Evolutionary conservation across 2,329 filamentous ascomycete species (phyloP), one percentile per base, ranked within the genome.

Genomic region (Aspergillus sp.): DNA sequence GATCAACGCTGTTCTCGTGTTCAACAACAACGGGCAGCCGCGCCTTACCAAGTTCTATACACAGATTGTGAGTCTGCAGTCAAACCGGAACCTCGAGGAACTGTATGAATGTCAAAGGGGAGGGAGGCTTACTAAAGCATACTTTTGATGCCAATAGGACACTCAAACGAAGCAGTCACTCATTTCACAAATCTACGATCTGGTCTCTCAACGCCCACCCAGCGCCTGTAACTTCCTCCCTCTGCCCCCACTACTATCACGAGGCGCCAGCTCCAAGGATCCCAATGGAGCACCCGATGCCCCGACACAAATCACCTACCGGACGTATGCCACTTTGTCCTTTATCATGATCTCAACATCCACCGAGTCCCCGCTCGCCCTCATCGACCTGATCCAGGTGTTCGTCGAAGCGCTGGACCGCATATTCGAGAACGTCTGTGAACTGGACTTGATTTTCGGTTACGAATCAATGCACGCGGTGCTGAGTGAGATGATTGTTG

Each of bases 1-100:
- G 93, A 97, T 98, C 69, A 98, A 95, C 76, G 93, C 94, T 29
- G 91, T 98, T 49, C 78, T 98, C 54, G 91, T 98, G 66, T 98
- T 98, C 77, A 98, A 98, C 64, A 95, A 95, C 74, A 89, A 91
- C 59, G 93, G 93, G 52, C 91, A 98, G 70, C 91, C 93, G 32
- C 86, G 93, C 44, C 79, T 98, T 66, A 97, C 91, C 58, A 97
- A 97, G 62, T 98, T 98, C 76, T 98, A 98, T 68, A 96, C 91
- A 2, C 91, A 97, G 66, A 82, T 98, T 54, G 91, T 95, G 70
- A 48, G 71, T 60, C 42, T 27, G 5, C 30, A 10, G 26, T 10
- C 11, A 34, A 5, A 26, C 9, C 29, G 35, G 7, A 12, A 13
- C 33, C 33, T 33, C 26, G 27, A 27, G 30, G 8, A 11, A 37